Conservation (phyloP, 768 basidiomycete genomes). For the Boletus pseudopeckii region DNA sequence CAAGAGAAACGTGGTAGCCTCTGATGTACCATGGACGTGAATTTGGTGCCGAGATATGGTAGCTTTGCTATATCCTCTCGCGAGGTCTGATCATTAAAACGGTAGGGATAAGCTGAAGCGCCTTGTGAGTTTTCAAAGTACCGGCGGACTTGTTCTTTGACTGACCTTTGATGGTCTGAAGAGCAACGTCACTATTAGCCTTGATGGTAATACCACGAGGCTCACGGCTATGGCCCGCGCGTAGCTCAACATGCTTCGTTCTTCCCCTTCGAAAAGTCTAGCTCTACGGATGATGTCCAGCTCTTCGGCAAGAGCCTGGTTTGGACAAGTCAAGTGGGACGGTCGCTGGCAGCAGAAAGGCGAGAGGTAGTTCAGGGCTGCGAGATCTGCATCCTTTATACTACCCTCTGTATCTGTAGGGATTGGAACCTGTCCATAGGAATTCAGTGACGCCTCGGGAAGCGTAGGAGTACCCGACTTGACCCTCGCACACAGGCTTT, state of each 20-base stretch:
- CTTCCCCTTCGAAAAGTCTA: slow-evolving; percentile 64
- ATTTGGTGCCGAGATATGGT: slow-evolving; percentile 51
- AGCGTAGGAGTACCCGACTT: not conserved
- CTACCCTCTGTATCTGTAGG: slow-evolving; percentile 22
- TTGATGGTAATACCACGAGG: slow-evolving; percentile 1
- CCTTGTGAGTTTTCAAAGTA: not conserved
- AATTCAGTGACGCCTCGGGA: not conserved
- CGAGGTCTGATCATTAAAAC: slow-evolving; percentile 38
- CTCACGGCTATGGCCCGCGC: slow-evolving; percentile 67
- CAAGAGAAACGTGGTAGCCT: not conserved
- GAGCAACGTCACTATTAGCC: not conserved
- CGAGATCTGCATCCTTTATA: slow-evolving; percentile 13
- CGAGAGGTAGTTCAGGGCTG: slow-evolving; percentile 28
- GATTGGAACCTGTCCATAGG: not conserved
- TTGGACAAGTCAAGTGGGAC: slow-evolving; percentile 65
- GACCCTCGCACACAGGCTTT: slow-evolving; percentile 40
- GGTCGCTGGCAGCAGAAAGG: slow-evolving; percentile 59
- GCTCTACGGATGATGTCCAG: slow-evolving; percentile 55
- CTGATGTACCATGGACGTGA: slow-evolving; percentile 43
- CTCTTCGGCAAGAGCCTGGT: slow-evolving; percentile 59
- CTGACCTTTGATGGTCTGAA: slow-evolving; percentile 48
- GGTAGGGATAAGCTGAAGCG: slow-evolving; percentile 45
- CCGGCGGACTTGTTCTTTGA: not conserved
- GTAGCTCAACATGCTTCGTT: slow-evolving; percentile 67
- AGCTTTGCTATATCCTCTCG: slow-evolving; percentile 39